phyloP scores from a whole-genome alignment of 192 early-diverging fungal species.

The Coemansia guatemalensis region DNA sequence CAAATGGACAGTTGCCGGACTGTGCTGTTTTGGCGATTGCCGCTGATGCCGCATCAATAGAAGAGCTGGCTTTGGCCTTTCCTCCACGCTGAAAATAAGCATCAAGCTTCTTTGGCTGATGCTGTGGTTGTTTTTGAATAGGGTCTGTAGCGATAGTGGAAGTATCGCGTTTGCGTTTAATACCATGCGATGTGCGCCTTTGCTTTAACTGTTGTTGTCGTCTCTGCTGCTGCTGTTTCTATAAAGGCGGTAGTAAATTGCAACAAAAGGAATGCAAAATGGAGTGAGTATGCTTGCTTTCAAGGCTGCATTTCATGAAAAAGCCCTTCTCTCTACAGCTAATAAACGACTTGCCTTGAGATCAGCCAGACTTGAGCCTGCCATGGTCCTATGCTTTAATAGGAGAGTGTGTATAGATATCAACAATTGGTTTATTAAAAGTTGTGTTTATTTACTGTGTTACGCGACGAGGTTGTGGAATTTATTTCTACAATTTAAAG shows the following conservation, averaged over 20 bases:
- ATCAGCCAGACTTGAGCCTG: constrained; percentile 25
- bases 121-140: neutral
- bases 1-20: constrained; percentile 25
- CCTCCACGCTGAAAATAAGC: constrained; percentile 10
- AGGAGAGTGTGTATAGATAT: neutral
- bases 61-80: neutral
- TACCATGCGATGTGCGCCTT: neutral
- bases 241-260: neutral
- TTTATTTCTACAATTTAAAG: no score
- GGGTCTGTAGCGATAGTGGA: neutral
- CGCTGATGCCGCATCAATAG: constrained; percentile 1
- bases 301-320: neutral
- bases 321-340: neutral
- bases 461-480: no score
- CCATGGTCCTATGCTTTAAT: neutral
- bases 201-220: constrained; percentile 26
- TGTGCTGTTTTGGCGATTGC: constrained; percentile 6
- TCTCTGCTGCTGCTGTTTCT: constrained; percentile 39
- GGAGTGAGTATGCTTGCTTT: no score
- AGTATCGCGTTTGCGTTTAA: constrained; percentile 30
- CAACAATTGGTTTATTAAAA: no score
- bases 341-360: constrained; percentile 20
- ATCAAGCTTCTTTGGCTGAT: constrained; percentile 10
- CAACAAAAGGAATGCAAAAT: neutral
- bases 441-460: no score